Evolutionary conservation across 2,329 filamentous ascomycete species (phyloP), one percentile per base, ranked within the genome.

Genomic region (Aureobasidium sp.): DNA sequence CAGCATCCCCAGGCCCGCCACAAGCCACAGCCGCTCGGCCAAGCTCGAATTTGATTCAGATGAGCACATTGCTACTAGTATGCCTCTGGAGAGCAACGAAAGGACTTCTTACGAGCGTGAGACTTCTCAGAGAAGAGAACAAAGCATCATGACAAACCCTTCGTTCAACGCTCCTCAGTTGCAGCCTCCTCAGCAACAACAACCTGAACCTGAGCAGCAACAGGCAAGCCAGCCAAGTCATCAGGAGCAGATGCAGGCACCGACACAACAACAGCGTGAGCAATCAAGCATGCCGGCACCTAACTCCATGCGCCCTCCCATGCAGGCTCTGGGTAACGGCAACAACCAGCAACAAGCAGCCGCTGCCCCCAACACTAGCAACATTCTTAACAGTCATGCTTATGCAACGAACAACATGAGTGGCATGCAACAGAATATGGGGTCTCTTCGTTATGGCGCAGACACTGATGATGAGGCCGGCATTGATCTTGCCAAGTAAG

Each of bases 401-500:
- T 73, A 62, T 67, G 47, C 57, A 29, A 60, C 57, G 17, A 50
- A 56, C 33, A 61, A 61, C 31, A 48, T 56, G 60, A 48, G 48
- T 11, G 57, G 57, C 11, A 60, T 60, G 57, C 40, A 35, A 50
- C 57, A 60, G 42, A 62, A 54, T 35, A 56, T 62, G 60, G 52
- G 60, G n/a, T 48, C 60, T 22, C 24, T 62, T 5, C 49, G 60
- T 14, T 74, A 75, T 57, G 72, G 73, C 24, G 73, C 74, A 29
- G 75, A 77, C 33, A 70, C 74, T 7, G 77, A 75, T 24, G 74
- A 75, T 52, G 76, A 78, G 47, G 77, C 77, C 58, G 74, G 76
- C 17, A 79, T 79, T 62, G 78, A 80, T 71, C 70, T 80, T 49
- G 76, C 75, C 49, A 80, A 79, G 78, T 79, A 71, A 72, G 76